Evolutionary conservation across 495 filamentous ascomycete genomes (phyloP).

Genomic region (Parmelia sp.): DNA sequence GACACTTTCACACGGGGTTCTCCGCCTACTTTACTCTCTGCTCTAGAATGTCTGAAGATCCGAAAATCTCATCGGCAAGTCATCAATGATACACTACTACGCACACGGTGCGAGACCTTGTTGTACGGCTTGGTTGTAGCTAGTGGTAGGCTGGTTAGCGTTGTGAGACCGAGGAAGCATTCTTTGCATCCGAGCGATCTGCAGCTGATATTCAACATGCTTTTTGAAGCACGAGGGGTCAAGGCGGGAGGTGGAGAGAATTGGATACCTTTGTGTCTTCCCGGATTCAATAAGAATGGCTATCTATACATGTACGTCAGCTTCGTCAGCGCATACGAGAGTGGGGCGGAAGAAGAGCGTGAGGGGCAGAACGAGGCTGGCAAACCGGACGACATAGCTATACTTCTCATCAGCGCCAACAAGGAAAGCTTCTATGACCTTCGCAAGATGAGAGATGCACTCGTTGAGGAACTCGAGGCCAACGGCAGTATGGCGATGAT

Average conservation of each 20-base stretch:
- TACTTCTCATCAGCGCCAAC: conserved; percentile 85
- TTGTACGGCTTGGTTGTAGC: conserved; percentile 94
- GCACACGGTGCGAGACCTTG: conserved; percentile 62
- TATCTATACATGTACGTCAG: conserved; percentile 99
- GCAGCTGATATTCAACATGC: conserved; percentile 97
- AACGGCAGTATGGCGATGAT: conserved; percentile 71
- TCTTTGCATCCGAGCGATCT: conserved; percentile 93
- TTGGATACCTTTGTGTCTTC: conserved; percentile 94
- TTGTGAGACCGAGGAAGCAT: conserved; percentile 89
- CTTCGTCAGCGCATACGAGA: conserved; percentile 58
- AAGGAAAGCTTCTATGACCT: conserved; percentile 91
- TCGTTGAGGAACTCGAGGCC: conserved; percentile 69
- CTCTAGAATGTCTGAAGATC: conserved; percentile 83
- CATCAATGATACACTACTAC: conserved; percentile 83
- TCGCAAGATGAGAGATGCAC: conserved; percentile 71
- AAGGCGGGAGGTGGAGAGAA: conserved; percentile 88
- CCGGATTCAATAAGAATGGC: conserved; percentile 95
- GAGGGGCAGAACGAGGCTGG: conserved; percentile 36
- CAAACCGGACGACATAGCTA: conserved; percentile 72
- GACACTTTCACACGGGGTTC: conserved; percentile 94
- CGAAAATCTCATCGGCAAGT: conserved; percentile 77
- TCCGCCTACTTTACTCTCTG: conserved; percentile 78
- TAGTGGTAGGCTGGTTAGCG: conserved; percentile 87
- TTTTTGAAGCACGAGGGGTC: conserved; percentile 89
- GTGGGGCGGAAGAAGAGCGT: conserved; percentile 32